phyloP scores from a whole-genome alignment of 768 basidiomycete genomes.

The Pisolithus albus region DNA sequence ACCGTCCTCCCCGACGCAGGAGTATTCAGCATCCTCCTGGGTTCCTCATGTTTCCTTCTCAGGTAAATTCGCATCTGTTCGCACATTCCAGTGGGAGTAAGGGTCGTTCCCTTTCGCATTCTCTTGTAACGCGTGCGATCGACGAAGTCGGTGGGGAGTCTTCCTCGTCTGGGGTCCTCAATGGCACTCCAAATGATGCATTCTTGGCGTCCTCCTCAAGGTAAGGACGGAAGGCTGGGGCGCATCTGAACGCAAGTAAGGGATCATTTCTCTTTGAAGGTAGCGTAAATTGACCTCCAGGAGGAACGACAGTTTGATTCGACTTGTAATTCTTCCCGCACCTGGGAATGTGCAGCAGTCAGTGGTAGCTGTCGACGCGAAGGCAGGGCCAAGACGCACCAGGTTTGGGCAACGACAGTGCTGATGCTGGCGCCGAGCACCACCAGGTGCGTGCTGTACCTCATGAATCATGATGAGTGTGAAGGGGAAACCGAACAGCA shows the following conservation, averaged over 20 bases:
- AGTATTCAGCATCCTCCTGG: no score
- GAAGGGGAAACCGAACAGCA: no score
- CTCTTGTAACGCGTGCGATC: no score
- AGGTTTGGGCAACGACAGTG: slow-evolving; percentile 19
- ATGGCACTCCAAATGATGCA: slow-evolving; percentile 19
- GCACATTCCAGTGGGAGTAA: no score
- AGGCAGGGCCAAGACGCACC: slow-evolving; percentile 7
- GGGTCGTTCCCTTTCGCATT: no score
- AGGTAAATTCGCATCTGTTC: no score
- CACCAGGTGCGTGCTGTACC: slow-evolving; percentile 3
- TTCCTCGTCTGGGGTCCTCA: no score
- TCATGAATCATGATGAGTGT: slow-evolving; percentile 21
- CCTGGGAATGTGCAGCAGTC: slow-evolving; percentile 27
- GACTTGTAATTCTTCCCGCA: slow-evolving; percentile 46
- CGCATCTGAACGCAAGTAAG: slow-evolving; percentile 40
- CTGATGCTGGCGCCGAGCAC: slow-evolving; percentile 10
- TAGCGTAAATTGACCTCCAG: slow-evolving; percentile 39
- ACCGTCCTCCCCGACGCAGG: no score
- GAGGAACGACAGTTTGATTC: slow-evolving; percentile 34
- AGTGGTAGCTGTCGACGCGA: no score
- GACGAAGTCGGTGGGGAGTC: no score
- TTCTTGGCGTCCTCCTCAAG: slow-evolving; percentile 32
- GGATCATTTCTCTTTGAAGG: slow-evolving; percentile 30
- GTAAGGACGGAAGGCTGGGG: slow-evolving; percentile 42
- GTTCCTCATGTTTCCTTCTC: no score